Conservation (phyloP, 495 filamentous ascomycete genomes). For the Lepraria neglecta region DNA sequence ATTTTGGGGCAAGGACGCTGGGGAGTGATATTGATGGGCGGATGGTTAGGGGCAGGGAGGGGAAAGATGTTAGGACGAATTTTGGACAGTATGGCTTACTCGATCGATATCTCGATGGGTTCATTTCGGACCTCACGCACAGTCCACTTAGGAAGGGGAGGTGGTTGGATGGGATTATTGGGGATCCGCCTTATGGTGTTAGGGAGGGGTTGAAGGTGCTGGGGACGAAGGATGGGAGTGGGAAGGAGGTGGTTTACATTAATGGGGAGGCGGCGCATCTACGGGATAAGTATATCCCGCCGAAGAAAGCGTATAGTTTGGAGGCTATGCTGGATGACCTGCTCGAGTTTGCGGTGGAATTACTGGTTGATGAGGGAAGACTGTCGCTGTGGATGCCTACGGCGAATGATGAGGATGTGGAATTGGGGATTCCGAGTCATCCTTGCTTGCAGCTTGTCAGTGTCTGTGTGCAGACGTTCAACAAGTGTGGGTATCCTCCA, state of each 20-base stretch:
- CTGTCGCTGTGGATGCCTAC: constrained; percentile 98
- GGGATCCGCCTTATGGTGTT: constrained; percentile 97
- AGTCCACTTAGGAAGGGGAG: constrained; percentile 60
- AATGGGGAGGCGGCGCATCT: constrained; percentile 66
- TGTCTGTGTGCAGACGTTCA: constrained; percentile 79
- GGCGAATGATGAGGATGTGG: constrained; percentile 66
- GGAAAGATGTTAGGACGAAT: constrained; percentile 60
- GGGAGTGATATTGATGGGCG: constrained; percentile 93
- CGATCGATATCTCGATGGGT: constrained; percentile 61
- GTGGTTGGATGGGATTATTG: constrained; percentile 85
- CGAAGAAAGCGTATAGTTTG: constrained; percentile 88
- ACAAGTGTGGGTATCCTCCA: constrained; percentile 58
- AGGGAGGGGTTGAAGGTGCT: constrained; percentile 85
- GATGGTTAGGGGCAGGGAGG: constrained; percentile 64
- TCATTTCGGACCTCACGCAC: constrained; percentile 85
- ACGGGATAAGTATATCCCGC: constrained; percentile 72
- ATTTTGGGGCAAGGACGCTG: constrained; percentile 75
- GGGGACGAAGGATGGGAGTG: constrained; percentile 62
- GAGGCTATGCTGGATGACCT: constrained; percentile 83
- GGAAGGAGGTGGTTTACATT: constrained; percentile 54
- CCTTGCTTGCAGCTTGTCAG: constrained; percentile 67
- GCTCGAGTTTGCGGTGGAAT: constrained; percentile 67
- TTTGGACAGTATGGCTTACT: constrained; percentile 76
- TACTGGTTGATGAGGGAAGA: constrained; percentile 75
- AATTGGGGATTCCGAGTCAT: constrained; percentile 71